Percentiles rank a stretch among this genome's conserved stretches.
Evolutionary conservation across 371 early-diverging fungal genomes (phyloP).

Genomic region (Fennellomyces sp.): DNA sequence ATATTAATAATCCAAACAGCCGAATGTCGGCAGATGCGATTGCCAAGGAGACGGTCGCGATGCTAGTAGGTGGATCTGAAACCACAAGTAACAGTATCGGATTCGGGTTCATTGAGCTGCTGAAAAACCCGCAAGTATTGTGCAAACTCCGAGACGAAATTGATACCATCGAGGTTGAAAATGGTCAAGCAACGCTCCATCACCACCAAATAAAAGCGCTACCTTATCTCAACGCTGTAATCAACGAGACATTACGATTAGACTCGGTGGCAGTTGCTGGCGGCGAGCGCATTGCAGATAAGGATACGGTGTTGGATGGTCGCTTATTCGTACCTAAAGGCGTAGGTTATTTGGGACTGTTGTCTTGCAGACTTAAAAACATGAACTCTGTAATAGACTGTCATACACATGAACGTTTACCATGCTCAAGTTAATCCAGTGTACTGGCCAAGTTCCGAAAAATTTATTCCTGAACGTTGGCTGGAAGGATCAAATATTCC

Average conservation of each 20-base stretch:
- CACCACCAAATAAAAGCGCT: slow-evolving; percentile 35
- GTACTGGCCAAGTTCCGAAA: slow-evolving; percentile 22
- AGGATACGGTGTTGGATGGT: slow-evolving; percentile 18
- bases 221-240: slow-evolving; percentile 37
- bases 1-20: slow-evolving; percentile 21
- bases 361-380: too few species aligned
- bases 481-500: slow-evolving; percentile 2
- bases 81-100: slow-evolving; percentile 38
- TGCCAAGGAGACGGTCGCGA: slow-evolving; percentile 33
- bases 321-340: slow-evolving; percentile 21
- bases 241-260: slow-evolving; percentile 36
- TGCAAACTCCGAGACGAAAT: slow-evolving; percentile 32
- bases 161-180: slow-evolving; percentile 12
- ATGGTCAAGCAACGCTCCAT: slow-evolving; percentile 10
- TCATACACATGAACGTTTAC: slow-evolving; percentile 6
- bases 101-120: slow-evolving; percentile 29
- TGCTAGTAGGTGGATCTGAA: slow-evolving; percentile 44
- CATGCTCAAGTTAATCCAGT: slow-evolving; percentile 20
- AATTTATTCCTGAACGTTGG: slow-evolving; percentile 39
- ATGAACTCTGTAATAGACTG: background rate
- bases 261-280: slow-evolving; percentile 22
- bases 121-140: slow-evolving; percentile 23
- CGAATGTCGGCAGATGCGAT: slow-evolving; percentile 28
- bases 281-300: slow-evolving; percentile 14
- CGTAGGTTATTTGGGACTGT: too few species aligned